Conservation (phyloP, 257 asterid genomes). For the Buddleja alternifolia region DNA sequence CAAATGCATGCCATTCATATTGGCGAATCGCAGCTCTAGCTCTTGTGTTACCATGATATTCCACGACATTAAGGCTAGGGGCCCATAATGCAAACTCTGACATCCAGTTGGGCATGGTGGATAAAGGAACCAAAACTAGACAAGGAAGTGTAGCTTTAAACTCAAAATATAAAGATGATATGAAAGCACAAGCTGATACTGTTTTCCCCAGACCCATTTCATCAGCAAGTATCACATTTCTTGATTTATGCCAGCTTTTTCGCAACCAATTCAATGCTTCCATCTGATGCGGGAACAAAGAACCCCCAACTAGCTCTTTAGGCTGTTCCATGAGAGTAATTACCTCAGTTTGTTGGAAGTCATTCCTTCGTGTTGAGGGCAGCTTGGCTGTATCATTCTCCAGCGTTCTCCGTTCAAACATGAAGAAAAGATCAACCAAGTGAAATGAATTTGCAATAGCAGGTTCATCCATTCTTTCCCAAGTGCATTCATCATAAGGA, state of each 20-base stretch:
- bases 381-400: conserved; percentile 55
- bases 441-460: conserved; percentile 59
- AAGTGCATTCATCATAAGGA: conserved; percentile 93
- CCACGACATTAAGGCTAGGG: conserved; percentile 90
- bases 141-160: conserved; percentile 84
- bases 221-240: conserved; percentile 97
- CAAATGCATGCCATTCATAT: conserved; percentile 87
- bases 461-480: conserved; percentile 90
- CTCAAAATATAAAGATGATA: conserved; percentile 84
- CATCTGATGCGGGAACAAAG: conserved; percentile 92
- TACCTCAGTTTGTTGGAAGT: conserved; percentile 56
- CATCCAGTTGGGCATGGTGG: conserved; percentile 99
- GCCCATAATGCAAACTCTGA: conserved; percentile 93
- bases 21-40: conserved; percentile 87
- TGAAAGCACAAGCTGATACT: conserved; percentile 91
- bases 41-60: conserved; percentile 88
- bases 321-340: conserved; percentile 87
- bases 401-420: conserved; percentile 70
- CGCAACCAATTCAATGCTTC: conserved; percentile 99
- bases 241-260: conserved; percentile 86
- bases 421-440: conserved; percentile 71
- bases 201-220: conserved; percentile 99
- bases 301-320: conserved; percentile 79
- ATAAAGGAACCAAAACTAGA: conserved; percentile 94
- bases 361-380: conserved; percentile 41